These are phyloP conservation scores for Leccinum pellstonianum DNA, from an alignment of 768 basidiomycete species.

Conservation along the genomic window DNA sequence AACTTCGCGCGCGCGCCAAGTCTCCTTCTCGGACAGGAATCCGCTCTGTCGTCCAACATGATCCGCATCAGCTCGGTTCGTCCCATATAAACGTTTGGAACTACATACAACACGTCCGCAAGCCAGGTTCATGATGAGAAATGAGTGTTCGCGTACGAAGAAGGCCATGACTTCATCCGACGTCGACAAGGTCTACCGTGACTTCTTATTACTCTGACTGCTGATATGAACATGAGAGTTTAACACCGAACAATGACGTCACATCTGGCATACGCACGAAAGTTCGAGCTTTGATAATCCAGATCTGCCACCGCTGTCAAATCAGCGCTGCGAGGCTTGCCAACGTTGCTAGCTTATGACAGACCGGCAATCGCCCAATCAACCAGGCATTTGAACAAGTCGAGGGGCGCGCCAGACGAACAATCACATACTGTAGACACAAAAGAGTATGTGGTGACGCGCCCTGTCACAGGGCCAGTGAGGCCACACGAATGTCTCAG, in stretches of 20 bases:
- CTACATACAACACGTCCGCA: not conserved
- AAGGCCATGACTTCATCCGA: constrained; percentile 9
- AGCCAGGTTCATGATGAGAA: not conserved
- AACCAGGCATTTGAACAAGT: not conserved
- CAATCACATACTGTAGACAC: constrained; percentile 4
- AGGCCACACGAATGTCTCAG: constrained; percentile 7
- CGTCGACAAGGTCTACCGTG: constrained; percentile 9
- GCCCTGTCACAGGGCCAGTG: not conserved
- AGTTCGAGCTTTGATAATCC: not conserved
- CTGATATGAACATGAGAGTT: constrained; percentile 12
- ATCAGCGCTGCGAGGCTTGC: constrained; percentile 10
- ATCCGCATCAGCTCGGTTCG: not conserved
- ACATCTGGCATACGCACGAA: constrained; percentile 1
- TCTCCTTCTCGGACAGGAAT: not conserved
- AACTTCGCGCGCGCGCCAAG: not conserved
- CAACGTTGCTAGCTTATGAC: not conserved
- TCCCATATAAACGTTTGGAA: not conserved
- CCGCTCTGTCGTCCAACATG: not conserved
- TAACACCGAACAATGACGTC: constrained; percentile 14
- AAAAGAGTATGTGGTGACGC: not conserved
- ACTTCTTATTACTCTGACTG: constrained; percentile 3
- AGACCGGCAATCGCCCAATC: constrained; percentile 7
- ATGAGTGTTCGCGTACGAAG: constrained; percentile 11
- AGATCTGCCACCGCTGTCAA: constrained; percentile 12
- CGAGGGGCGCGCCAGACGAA: constrained; percentile 2